Evolutionary conservation across 2,329 filamentous ascomycete species (phyloP).

Genomic region (Pseudopithomyces chartarum): DNA sequence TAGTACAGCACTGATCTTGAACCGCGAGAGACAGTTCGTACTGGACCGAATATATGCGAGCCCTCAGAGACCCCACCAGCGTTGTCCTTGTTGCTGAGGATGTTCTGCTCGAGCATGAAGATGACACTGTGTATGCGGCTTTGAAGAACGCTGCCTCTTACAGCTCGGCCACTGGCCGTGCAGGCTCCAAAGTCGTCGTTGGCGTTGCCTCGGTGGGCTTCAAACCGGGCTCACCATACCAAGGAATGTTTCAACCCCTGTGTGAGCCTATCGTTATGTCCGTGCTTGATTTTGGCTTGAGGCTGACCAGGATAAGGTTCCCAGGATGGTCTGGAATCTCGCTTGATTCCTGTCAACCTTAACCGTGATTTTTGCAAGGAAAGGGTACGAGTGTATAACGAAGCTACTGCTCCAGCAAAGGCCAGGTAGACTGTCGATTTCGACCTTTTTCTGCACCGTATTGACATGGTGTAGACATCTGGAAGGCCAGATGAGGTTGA

Average conservation of each 20-base stretch:
- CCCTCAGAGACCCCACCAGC: constrained; percentile 18
- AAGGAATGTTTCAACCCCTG: constrained; percentile 21
- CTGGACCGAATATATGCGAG: constrained; percentile 20
- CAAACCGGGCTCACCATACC: constrained; percentile 25
- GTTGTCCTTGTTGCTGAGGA: constrained; percentile 26
- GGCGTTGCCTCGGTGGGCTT: constrained; percentile 31
- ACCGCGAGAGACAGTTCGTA: constrained; percentile 14
- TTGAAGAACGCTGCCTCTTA: constrained; percentile 18
- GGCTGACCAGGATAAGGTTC: constrained; percentile 13
- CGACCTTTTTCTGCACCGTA: neutral
- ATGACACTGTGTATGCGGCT: constrained; percentile 25
- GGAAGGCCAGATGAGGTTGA: constrained; percentile 19
- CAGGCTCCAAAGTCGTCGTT: constrained; percentile 20
- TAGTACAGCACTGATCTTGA: neutral
- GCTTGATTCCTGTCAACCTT: neutral
- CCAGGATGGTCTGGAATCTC: constrained; percentile 2
- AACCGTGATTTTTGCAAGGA: constrained; percentile 25
- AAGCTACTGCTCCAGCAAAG: constrained; percentile 28
- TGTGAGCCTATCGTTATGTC: constrained; percentile 20
- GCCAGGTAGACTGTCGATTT: constrained; percentile 18
- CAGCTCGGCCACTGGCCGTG: neutral
- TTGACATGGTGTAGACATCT: constrained; percentile 16
- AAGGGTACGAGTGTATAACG: constrained; percentile 23
- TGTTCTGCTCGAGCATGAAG: constrained; percentile 15
- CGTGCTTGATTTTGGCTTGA: constrained; percentile 3